Evolutionary conservation across 176 grass and related monocot genomes (phyloP), one percentile per base, ranked within the genome.

Genomic region (Areca catechu): DNA sequence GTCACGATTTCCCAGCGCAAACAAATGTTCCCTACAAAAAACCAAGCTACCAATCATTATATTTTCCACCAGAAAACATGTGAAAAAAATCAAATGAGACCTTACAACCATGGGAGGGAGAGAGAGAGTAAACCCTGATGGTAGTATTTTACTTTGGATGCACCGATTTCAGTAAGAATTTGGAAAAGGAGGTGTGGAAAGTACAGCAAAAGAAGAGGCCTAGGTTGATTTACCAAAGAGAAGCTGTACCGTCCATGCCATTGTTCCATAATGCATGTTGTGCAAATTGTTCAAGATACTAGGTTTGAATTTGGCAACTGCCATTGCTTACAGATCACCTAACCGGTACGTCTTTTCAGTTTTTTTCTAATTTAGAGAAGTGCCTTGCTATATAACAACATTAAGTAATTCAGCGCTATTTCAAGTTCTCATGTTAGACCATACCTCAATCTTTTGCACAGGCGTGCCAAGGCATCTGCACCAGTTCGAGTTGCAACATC

Each of bases 361-460:
- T 6, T 29, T 29, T 29, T 29, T 29, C 27, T 29, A 29, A 29
- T 29, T 29, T 29, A 29, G 27, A 0, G 6, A 6, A 29, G 27
- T 29, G 27, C 5, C 5, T 29, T 29, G 27, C 5, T 29, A 4
- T 14, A 56, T 15, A 15, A 15, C 15, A 15, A 7, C 19, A 43
- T 15, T 15, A 24, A 6, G 16, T 20, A 16, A 62, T 57, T 27
- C 17, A 58, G 65, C 49, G 27, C 3, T 4, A 34, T 6, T 48
- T 49, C 37, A 16, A 51, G 20, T 10, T 21, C 21, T 6, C 23
- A 68, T 48, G 14, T 74, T 76, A 19, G 9, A 60, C 4, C 19
- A 14, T 81, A 96, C 86, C 92, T 88, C 68, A 91, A 53, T 73
- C 69, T 88, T 74, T 72, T 80, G 65, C 92, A 97, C 27, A 97